Base-by-base conservation (phyloP, 108 stramenopile species). In the Pseudonitzschia multiseries region DNA sequence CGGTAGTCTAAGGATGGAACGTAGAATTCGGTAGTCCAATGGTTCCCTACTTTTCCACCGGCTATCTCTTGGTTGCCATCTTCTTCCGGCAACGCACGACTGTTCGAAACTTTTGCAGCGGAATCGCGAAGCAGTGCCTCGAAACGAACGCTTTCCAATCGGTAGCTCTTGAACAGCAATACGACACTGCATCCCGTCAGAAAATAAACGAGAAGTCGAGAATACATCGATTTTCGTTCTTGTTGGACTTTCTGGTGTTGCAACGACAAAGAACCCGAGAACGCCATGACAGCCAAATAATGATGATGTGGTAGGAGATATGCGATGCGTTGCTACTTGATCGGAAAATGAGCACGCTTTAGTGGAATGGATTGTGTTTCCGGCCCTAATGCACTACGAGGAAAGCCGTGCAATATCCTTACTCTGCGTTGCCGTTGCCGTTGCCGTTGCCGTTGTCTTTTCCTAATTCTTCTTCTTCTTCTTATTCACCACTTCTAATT, bases 1-100 rank as follows among this genome's bases (percentile, higher is more conserved):
- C 66, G 66, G 42, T 50, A 67, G 44, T 69, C 68, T 20, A 76
- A 59, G 22, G 75, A 76, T 1, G 75, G 75, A 40, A 76, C 66
- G 51, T 69, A 76, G 2, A 76, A 62, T 22, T 69, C 68, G n/a
- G 66, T 48, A 44, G 0, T 28, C 20, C 22, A 12, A 0, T 5
- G 0, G 29, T 3, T 40, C 5, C 29, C 36, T 14, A 41, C 36
- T n/a, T 62, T 40, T 26, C 29, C 27, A 8, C 29, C 17, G 2
- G 26, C 29, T 27, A 48, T 48, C 17, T 48, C 46, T 48, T 48
- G 46, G 29, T 59, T 0, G 27, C 26, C 22, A 31, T 59, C 15
- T 31, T 62, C 29, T 62, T 62, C 61, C n/a, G 61, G 61, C 32
- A 62, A 29, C 15, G 29, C 33, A 20, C 61, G 61, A n/a, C 61